A percentile compares a stretch with the other conserved stretches of the same genome.
Conservation (phyloP, 2,329 filamentous ascomycete species). For the Hymenoscyphus fructigenus region DNA sequence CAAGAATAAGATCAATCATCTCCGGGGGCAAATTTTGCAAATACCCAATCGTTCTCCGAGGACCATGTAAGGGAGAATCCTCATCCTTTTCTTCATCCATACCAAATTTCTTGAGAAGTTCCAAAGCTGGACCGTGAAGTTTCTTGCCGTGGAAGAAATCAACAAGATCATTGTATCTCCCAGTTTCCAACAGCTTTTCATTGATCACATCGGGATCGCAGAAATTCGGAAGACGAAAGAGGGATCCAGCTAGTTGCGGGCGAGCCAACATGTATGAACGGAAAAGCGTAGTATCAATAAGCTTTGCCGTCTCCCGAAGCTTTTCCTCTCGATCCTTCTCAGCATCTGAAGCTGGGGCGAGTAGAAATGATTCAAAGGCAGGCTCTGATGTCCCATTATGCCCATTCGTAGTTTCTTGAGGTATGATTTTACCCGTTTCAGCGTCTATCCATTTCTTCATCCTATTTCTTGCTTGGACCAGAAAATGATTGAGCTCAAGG, state of each 20-base stretch:
- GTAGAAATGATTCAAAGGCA: conserved; percentile 56
- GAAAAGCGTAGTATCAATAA: conserved; percentile 94
- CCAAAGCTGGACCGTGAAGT: conserved; percentile 82
- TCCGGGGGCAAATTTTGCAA: conserved; percentile 86
- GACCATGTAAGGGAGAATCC: conserved; percentile 66
- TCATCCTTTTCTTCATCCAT: conserved; percentile 53
- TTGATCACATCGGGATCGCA: conserved; percentile 96
- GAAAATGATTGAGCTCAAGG: conserved; percentile 79
- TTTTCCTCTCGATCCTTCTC: conserved; percentile 65
- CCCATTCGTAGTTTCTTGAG: conserved; percentile 30
- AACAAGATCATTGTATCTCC: conserved; percentile 90
- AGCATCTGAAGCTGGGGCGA: conserved; percentile 40
- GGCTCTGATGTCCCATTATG: conserved; percentile 46
- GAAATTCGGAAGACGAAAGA: conserved; percentile 96
- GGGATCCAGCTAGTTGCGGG: conserved; percentile 78
- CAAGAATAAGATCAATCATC: conserved; percentile 84
- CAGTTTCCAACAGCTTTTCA: conserved; percentile 83
- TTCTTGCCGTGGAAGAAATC: conserved; percentile 97
- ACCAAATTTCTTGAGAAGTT: conserved; percentile 79
- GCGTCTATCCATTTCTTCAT: conserved; percentile 63
- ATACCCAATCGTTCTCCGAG: conserved; percentile 81
- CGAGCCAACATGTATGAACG: conserved; percentile 91
- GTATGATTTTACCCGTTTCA: conserved; percentile 60
- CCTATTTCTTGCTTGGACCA: conserved; percentile 77
- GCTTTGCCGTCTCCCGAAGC: conserved; percentile 71